Conservation (phyloP, 805 yeast genomes). For the Lipomyces japonicus region DNA sequence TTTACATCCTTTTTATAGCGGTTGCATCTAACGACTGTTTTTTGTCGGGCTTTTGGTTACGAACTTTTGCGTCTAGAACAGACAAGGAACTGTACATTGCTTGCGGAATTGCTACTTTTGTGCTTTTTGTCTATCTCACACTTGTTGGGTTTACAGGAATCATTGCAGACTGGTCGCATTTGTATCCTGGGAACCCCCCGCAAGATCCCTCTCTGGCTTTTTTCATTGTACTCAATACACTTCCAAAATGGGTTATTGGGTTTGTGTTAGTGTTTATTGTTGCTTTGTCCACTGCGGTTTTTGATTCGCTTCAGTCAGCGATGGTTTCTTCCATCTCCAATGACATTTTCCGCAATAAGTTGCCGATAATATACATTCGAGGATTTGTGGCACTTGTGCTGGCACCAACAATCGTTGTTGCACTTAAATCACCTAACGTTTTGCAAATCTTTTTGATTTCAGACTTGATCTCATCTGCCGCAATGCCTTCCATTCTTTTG, state of each 20-base stretch:
- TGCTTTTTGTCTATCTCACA: slow-evolving; percentile 59
- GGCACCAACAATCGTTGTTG: slow-evolving; percentile 85
- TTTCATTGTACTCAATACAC: slow-evolving; percentile 60
- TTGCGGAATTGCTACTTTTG: slow-evolving; percentile 67
- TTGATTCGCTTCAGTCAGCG: slow-evolving; percentile 86
- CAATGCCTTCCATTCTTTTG: slow-evolving; percentile 76
- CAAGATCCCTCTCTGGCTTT: slow-evolving; percentile 63
- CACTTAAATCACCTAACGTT: slow-evolving; percentile 76
- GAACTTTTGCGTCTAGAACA: slow-evolving; percentile 84
- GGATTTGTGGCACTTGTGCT: slow-evolving; percentile 66
- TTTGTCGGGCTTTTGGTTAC: slow-evolving; percentile 87
- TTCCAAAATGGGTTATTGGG: slow-evolving; percentile 86
- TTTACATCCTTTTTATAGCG: slow-evolving; percentile 80
- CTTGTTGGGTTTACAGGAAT: slow-evolving; percentile 81
- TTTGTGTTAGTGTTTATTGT: slow-evolving; percentile 72
- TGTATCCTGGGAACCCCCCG: slow-evolving; percentile 48
- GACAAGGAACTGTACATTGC: slow-evolving; percentile 74
- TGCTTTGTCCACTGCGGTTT: slow-evolving; percentile 77
- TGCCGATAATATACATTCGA: slow-evolving; percentile 64
- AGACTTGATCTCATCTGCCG: slow-evolving; percentile 81
- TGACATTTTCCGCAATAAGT: slow-evolving; percentile 80
- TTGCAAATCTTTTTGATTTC: slow-evolving; percentile 86
- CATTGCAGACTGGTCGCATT: slow-evolving; percentile 86
- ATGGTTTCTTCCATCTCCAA: slow-evolving; percentile 84
- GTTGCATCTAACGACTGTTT: slow-evolving; percentile 87